Percentiles rank a stretch among this genome's conserved stretches.
These are phyloP conservation scores for Nissolia schottii DNA, from an alignment of 306 rosid species.

Conservation along the genomic window DNA sequence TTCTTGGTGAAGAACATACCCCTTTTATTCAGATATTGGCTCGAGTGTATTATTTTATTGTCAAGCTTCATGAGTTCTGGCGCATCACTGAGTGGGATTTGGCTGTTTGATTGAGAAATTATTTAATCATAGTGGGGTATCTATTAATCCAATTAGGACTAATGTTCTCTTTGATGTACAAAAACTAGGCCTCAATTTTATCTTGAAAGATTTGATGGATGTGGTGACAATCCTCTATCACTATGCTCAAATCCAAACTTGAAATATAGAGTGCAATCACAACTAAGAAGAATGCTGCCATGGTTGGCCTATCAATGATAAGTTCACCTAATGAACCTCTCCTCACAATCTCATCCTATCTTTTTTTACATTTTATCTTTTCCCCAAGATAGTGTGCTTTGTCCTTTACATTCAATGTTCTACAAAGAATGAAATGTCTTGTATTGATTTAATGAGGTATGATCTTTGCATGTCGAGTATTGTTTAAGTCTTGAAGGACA, in stretches of 20 bases:
- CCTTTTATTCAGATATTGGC: not conserved
- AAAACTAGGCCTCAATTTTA: conserved; percentile 8
- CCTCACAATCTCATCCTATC: not conserved
- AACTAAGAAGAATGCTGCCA: not conserved
- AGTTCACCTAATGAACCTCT: not conserved
- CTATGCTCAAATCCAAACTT: conserved; percentile 16
- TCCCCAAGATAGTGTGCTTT: not conserved
- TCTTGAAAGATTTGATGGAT: conserved; percentile 3
- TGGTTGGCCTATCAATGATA: not conserved
- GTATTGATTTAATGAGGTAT: no score
- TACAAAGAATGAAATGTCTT: not conserved
- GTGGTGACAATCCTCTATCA: conserved; percentile 25
- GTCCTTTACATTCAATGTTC: not conserved
- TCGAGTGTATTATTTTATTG: conserved; percentile 6
- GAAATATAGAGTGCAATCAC: not conserved
- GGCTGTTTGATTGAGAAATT: conserved; percentile 2
- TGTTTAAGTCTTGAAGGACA: no score
- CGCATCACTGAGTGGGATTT: conserved; percentile 17
- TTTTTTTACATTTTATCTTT: not conserved
- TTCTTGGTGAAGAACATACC: not conserved
- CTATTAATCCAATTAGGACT: not conserved
- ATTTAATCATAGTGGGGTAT: conserved; percentile 15
- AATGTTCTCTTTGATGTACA: not conserved
- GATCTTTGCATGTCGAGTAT: no score
- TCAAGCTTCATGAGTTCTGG: conserved; percentile 9